Base-by-base conservation (phyloP, 768 basidiomycete species). In the Amanita phalloides region DNA sequence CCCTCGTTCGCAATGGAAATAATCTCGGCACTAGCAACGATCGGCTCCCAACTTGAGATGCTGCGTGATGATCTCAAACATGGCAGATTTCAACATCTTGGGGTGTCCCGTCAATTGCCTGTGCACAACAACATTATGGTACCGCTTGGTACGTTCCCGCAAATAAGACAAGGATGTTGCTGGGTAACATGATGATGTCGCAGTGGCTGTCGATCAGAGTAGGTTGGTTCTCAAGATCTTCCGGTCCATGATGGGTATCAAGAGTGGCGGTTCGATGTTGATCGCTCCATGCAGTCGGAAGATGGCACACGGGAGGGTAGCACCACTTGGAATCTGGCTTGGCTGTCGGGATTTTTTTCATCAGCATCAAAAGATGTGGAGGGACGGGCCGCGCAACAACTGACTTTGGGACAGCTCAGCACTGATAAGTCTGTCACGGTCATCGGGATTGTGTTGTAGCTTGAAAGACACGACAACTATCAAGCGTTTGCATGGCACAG, bases 271-370 rank as follows among this genome's bases (percentile, higher is more conserved):
- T 57, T 89, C 87, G 66, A 85, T 84, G 56, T 92, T 82, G 1
- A 95, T 80, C 3, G 94, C 93, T 5, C 94, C 94, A 60, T 94
- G 94, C 4, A 94, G 74, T 35, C 84, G 79, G 65, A 95, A 94
- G 14, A 93, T 82, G 1, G 83, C 70, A 2, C 78, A 72, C 4
- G 96, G 69, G 88, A 77, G 0, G 83, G 76, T 2, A 95, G 72
- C 6, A 92, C 80, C 5, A 82, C 78, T 61, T 86, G 84, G 90
- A 90, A 55, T 89, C 84, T 6, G 81, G 78, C 65, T 92, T 83
- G 10, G 86, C 48, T 49, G 38, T 39, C 11, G n/a, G 2, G 87
- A 17, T 17, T 17, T 17, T 87, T 51, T 1, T 51, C 32, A 17
- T 11, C 25, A 42, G 30, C 44, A 33, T 33, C 7, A 38, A 43